phyloP scores from a whole-genome alignment of 768 basidiomycete genomes.

The Termitomyces eurrhizus region DNA sequence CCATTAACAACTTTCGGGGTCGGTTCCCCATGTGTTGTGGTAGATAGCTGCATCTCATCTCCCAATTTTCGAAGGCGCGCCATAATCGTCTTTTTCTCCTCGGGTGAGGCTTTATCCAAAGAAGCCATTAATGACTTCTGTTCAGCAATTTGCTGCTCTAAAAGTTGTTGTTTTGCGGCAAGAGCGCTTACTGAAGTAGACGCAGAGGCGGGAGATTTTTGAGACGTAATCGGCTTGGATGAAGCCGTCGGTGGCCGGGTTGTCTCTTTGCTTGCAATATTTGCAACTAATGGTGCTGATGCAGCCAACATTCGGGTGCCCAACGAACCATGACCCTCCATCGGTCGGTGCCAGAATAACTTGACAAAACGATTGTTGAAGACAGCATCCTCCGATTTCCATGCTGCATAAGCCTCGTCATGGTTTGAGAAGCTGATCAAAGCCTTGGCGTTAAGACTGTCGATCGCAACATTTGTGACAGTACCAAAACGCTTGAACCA shows the following conservation, averaged over 20 bases:
- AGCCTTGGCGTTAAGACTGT: slow-evolving; percentile 69
- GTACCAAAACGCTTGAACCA: slow-evolving; percentile 94
- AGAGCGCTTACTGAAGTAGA: slow-evolving; percentile 38
- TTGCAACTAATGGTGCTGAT: slow-evolving; percentile 72
- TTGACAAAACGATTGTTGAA: slow-evolving; percentile 95
- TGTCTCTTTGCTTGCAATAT: slow-evolving; percentile 40
- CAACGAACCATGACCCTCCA: slow-evolving; percentile 84
- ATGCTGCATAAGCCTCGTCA: slow-evolving; percentile 81
- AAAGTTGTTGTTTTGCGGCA: slow-evolving; percentile 68
- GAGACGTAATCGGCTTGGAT: slow-evolving; percentile 21
- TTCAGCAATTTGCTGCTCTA: slow-evolving; percentile 82
- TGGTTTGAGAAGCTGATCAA: slow-evolving; percentile 85
- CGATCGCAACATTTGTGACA: slow-evolving; percentile 90
- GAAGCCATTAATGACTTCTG: slow-evolving; percentile 83
- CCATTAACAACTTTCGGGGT: slow-evolving; percentile 23
- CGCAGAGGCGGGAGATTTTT: slow-evolving; percentile 33
- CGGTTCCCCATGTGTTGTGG: slow-evolving; percentile 22
- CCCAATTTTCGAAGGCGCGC: slow-evolving; percentile 67
- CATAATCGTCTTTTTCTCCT: slow-evolving; percentile 82
- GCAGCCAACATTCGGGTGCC: slow-evolving; percentile 80
- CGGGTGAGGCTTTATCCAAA: slow-evolving; percentile 54
- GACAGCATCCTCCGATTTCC: slow-evolving; percentile 93
- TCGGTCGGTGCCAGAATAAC: slow-evolving; percentile 91
- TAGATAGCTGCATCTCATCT: slow-evolving; percentile 67
- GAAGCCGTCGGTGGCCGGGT: slow-evolving; percentile 18